These are phyloP conservation scores for Heracleum sosnowskyi DNA, from an alignment of 129 eudicot genomes.

Conservation along the genomic window DNA sequence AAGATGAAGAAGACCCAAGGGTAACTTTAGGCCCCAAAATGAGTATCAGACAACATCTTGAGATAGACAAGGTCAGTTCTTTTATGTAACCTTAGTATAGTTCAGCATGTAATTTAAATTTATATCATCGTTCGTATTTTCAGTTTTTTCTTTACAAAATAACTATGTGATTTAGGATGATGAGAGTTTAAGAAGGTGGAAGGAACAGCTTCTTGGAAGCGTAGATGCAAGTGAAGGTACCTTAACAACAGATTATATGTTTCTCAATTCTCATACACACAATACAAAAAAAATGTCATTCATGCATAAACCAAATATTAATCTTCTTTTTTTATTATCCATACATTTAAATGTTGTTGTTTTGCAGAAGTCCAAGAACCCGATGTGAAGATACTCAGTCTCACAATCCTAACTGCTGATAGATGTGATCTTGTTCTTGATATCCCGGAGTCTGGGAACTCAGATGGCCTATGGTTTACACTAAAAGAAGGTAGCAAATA, in stretches of 20 bases:
- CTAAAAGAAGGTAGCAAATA: slow-evolving; percentile 69
- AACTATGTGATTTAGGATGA: slow-evolving; percentile 46
- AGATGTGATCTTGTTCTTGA: slow-evolving; percentile 59
- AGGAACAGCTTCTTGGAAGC: slow-evolving; percentile 28
- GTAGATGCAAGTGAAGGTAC: slow-evolving; percentile 52
- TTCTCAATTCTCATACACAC: too few relatives aligned
- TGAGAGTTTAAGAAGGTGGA: slow-evolving; percentile 78
- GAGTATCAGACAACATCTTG: slow-evolving; percentile 67
- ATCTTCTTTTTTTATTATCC: neutral
- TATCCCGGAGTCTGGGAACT: slow-evolving; percentile 56
- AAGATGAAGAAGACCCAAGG: slow-evolving; percentile 60
- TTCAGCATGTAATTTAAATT: neutral
- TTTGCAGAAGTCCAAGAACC: slow-evolving; percentile 49
- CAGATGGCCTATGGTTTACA: slow-evolving; percentile 64
- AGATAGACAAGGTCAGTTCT: slow-evolving; percentile 64
- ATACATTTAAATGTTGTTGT: too few relatives aligned
- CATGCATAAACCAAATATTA: neutral
- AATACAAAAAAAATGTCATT: neutral
- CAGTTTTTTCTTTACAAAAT: neutral
- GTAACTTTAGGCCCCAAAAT: slow-evolving; percentile 68
- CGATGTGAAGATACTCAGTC: slow-evolving; percentile 64
- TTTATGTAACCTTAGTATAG: neutral
- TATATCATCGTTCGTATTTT: neutral
- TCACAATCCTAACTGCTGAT: slow-evolving; percentile 39
- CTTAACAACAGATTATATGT: neutral